Conservation (phyloP, 495 filamentous ascomycete genomes). For the Venustampulla echinocandica region DNA sequence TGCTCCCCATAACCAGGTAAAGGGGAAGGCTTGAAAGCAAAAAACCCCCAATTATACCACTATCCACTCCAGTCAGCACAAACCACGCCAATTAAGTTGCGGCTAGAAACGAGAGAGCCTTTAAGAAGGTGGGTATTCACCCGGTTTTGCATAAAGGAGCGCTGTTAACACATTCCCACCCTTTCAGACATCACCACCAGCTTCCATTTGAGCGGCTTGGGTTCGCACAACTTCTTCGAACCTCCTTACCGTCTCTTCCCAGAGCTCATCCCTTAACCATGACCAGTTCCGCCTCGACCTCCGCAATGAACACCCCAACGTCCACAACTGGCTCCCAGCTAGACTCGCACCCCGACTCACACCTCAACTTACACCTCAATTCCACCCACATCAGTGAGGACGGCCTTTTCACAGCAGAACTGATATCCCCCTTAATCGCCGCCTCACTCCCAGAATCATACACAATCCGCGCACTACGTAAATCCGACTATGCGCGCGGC, state of each 20-base stretch:
- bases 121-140: neutral
- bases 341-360: too few relatives aligned
- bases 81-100: neutral
- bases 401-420: slow-evolving; percentile 64
- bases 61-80: too few relatives aligned
- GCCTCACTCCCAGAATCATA: slow-evolving; percentile 70
- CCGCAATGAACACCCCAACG: too few relatives aligned
- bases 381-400: slow-evolving; percentile 27
- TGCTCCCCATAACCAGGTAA: too few relatives aligned
- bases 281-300: too few relatives aligned
- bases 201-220: neutral
- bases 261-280: too few relatives aligned
- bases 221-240: neutral
- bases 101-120: neutral
- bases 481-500: slow-evolving; percentile 64
- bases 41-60: too few relatives aligned
- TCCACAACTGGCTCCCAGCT: too few relatives aligned
- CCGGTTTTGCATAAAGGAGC: neutral
- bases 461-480: slow-evolving; percentile 68
- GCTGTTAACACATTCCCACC: neutral
- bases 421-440: slow-evolving; percentile 69
- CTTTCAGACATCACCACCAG: neutral
- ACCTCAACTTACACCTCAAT: too few relatives aligned
- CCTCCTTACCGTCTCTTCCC: slow-evolving; percentile 1
- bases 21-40: too few relatives aligned